These are phyloP conservation scores for Amorphotheca resinae DNA, from an alignment of 495 filamentous ascomycete species.

Conservation along the genomic window DNA sequence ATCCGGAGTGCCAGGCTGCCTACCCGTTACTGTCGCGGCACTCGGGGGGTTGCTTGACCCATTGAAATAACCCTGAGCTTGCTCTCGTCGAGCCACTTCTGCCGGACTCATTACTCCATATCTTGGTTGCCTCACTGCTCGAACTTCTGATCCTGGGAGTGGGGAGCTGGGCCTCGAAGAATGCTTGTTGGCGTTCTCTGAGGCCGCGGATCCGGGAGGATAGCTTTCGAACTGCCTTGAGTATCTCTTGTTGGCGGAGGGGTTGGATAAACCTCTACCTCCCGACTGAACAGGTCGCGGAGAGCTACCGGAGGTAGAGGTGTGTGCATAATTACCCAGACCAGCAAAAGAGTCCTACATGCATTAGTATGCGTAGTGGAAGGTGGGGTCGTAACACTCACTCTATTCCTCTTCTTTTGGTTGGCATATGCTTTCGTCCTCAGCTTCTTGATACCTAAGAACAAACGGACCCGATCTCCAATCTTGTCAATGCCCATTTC, in stretches of 20 bases:
- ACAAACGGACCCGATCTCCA: constrained; percentile 91
- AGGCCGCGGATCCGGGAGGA: constrained; percentile 24
- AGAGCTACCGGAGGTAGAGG: constrained; percentile 53
- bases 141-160: constrained; percentile 37
- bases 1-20: constrained; percentile 33
- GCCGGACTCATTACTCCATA: constrained; percentile 41
- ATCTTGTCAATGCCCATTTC: constrained; percentile 98
- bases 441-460: constrained; percentile 83
- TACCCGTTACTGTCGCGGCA: constrained; percentile 32
- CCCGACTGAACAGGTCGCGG: constrained; percentile 46
- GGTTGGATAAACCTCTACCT: constrained; percentile 28
- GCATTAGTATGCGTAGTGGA: constrained; percentile 16
- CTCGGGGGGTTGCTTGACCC: constrained; percentile 30
- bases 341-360: constrained; percentile 57
- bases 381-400: constrained; percentile 31
- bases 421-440: constrained; percentile 73
- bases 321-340: constrained; percentile 33
- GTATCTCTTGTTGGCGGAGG: constrained; percentile 56
- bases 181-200: constrained; percentile 34
- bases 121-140: constrained; percentile 31
- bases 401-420: constrained; percentile 76
- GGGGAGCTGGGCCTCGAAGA: constrained; percentile 64
- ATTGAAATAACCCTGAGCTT: constrained; percentile 37
- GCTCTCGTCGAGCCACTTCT: constrained; percentile 36
- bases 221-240: constrained; percentile 51